These are phyloP conservation scores for Macaranga tanarius DNA, from an alignment of 441 rosid genomes.

Conservation along the genomic window DNA sequence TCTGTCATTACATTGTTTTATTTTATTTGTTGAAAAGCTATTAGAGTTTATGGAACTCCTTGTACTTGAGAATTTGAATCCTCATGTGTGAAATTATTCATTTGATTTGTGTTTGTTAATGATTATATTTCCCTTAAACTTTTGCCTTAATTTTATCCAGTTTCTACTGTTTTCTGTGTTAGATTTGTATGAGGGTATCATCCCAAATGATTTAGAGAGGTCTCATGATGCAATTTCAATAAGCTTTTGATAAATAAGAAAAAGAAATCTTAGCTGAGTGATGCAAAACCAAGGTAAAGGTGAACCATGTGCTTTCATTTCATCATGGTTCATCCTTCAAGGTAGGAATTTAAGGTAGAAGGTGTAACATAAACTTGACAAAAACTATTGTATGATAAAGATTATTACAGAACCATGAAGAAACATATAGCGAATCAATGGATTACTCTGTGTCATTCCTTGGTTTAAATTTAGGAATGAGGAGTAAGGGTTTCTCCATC, in stretches of 20 bases:
- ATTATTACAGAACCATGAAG: neutral
- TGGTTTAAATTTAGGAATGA: constrained; percentile 26
- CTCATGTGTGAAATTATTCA: constrained; percentile 19
- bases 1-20: constrained; percentile 15
- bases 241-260: too few species aligned
- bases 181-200: neutral
- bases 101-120: constrained; percentile 6
- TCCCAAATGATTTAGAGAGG: too few species aligned
- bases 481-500: constrained; percentile 31
- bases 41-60: constrained; percentile 7
- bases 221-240: too few species aligned
- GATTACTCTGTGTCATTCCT: constrained; percentile 4
- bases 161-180: neutral
- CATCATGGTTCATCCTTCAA: neutral
- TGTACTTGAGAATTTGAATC: constrained; percentile 27
- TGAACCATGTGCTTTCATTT: neutral
- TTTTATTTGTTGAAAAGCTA: constrained; percentile 16
- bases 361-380: neutral
- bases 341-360: neutral
- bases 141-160: too few species aligned
- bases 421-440: neutral
- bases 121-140: neutral
- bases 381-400: neutral
- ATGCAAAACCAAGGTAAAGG: neutral
- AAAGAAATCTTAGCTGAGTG: too few species aligned